Evolutionary conservation across 148 eudicot genomes (phyloP).

Genomic region (Hydrangea macrophylla): DNA sequence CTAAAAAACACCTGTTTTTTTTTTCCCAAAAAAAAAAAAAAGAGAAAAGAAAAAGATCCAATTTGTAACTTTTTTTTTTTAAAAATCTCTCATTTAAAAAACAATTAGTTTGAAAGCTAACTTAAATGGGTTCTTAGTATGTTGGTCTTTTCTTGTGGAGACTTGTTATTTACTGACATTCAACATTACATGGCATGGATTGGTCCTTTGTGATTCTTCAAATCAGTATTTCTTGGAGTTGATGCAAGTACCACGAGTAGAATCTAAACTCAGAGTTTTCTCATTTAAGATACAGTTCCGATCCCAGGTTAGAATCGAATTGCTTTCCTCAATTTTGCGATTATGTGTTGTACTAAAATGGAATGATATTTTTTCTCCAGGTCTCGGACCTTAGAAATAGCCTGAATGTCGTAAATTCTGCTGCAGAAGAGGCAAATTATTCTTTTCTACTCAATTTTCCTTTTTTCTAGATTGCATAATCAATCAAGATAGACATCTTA

Average conservation of each 20-base stretch:
- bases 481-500: conserved; percentile 10
- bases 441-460: neutral
- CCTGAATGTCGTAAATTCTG: conserved; percentile 59
- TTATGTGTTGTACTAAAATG: too few relatives aligned
- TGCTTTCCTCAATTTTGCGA: conserved; percentile 8
- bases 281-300: conserved; percentile 84
- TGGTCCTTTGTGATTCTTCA: conserved; percentile 7
- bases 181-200: neutral
- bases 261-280: conserved; percentile 83
- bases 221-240: conserved; percentile 80
- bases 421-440: conserved; percentile 74
- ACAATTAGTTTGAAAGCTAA: too few relatives aligned
- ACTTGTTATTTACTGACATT: neutral
- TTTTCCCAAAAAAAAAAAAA: too few relatives aligned
- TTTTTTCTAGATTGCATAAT: neutral
- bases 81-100: too few relatives aligned
- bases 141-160: conserved; percentile 1
- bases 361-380: too few relatives aligned
- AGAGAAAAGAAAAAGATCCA: too few relatives aligned
- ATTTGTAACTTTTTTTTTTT: too few relatives aligned
- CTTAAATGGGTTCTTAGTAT: too few relatives aligned
- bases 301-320: conserved; percentile 53
- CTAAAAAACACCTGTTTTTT: too few relatives aligned
- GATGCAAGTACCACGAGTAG: conserved; percentile 85
- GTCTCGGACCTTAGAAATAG: conserved; percentile 73